Evolutionary conservation across 352 stramenopile genomes (phyloP), one percentile per base, ranked within the genome.

Genomic region (Phytophthora idaei): DNA sequence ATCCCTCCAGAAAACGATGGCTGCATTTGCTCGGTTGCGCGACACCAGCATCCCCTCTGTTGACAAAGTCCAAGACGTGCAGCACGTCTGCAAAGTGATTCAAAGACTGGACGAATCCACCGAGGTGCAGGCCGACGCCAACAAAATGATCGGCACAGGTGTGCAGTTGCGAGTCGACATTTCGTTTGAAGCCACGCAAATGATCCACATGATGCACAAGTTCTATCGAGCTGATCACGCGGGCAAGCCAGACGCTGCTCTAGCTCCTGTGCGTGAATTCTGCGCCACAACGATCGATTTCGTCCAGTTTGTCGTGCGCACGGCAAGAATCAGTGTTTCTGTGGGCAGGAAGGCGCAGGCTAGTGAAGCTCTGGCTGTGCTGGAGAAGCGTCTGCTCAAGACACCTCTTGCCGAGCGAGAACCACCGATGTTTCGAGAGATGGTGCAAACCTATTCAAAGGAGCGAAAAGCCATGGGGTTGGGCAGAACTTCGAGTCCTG

Each of bases 191-290:
- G 39, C 49, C n/a, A 51, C 28, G 1, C 67, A 61, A 62, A 28
- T 57, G 17, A 50, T 74, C 15, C 67, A 74, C 39, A 58, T 70
- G 60, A 66, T 74, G 50, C 60, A 74, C 48, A 74, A 69, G 25
- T 53, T 70, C 7, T 44, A 74, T 41, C 55, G 61, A 8, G 47
- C 47, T 39, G 61, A 69, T n/a, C 48, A 21, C 37, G 10, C 37
- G 14, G n/a, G 17, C 11, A 42, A 25, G 11, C 9, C 50, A 2
- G 54, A 39, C 14, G 9, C 45, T n/a, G 45, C 36, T 3, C 50
- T 72, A 34, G 57, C 46, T 28, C 55, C 66, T 39, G 54, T 63
- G 21, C 31, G 51, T 15, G 36, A 64, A 28, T 36, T 64, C 12
- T 66, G 61, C 39, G 67, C 31, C 7, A 70, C 61, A 28, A 63